Conservation (phyloP, 2,329 filamentous ascomycete species). For the Penicillium sp. region DNA sequence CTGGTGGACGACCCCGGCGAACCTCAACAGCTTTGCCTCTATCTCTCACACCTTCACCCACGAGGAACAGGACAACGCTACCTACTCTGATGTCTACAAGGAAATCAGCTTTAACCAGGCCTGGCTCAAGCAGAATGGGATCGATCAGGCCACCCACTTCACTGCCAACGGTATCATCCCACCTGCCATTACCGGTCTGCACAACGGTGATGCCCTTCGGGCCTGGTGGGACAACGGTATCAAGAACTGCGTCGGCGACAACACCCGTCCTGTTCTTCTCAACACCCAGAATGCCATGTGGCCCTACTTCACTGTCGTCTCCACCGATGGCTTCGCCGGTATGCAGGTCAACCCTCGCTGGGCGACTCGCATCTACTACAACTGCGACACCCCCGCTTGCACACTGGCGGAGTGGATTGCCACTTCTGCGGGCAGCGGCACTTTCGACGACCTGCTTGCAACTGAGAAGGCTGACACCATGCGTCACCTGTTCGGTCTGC, state of each 20-base stretch:
- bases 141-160: conserved; percentile 50
- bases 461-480: conserved; percentile 56
- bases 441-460: conserved; percentile 54
- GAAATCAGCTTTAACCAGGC: conserved; percentile 63
- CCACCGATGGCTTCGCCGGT: conserved; percentile 56
- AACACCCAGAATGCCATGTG: conserved; percentile 57
- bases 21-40: conserved; percentile 58
- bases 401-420: conserved; percentile 62
- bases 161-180: conserved; percentile 60
- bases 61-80: conserved; percentile 60
- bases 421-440: conserved; percentile 58
- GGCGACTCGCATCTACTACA: conserved; percentile 66
- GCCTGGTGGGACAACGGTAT: conserved; percentile 64
- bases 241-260: conserved; percentile 63
- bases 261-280: conserved; percentile 58
- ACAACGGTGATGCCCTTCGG: conserved; percentile 63
- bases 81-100: conserved; percentile 57
- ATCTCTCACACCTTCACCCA: conserved; percentile 67
- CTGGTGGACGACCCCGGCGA: conserved; percentile 56
- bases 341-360: conserved; percentile 61
- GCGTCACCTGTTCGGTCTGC: conserved; percentile 58
- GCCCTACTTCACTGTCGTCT: conserved; percentile 56
- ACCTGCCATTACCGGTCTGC: conserved; percentile 63
- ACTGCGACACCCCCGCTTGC: conserved; percentile 60
- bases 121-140: conserved; percentile 58